A percentile compares a stretch with the other conserved stretches of the same genome.
Evolutionary conservation across 2,329 filamentous ascomycete species (phyloP).

Genomic region (Aureobasidium sp.): DNA sequence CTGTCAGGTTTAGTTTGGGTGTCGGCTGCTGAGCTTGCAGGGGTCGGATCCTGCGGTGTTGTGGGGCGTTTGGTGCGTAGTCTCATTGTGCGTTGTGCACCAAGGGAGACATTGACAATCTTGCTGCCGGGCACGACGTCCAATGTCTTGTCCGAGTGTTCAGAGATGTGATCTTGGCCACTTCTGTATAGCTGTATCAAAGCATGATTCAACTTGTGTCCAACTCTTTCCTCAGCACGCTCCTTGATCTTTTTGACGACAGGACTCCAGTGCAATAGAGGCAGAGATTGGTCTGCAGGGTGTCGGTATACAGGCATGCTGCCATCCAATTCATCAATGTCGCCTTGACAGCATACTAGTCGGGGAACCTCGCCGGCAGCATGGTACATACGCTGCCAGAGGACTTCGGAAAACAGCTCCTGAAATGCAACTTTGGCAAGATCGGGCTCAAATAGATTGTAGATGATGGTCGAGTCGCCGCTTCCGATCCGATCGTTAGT

Average conservation of each 20-base stretch:
- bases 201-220: slow-evolving; percentile 81
- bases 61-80: slow-evolving; percentile 67
- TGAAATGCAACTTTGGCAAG: slow-evolving; percentile 57
- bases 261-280: slow-evolving; percentile 66
- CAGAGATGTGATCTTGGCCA: slow-evolving; percentile 85
- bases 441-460: slow-evolving; percentile 57
- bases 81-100: slow-evolving; percentile 82
- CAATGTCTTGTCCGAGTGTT: slow-evolving; percentile 94
- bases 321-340: slow-evolving; percentile 62
- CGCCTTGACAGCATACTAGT: slow-evolving; percentile 82
- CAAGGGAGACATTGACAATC: slow-evolving; percentile 91
- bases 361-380: slow-evolving; percentile 86
- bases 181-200: slow-evolving; percentile 90
- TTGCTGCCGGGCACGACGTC: slow-evolving; percentile 75
- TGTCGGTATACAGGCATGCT: slow-evolving; percentile 89
- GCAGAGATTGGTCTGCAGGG: slow-evolving; percentile 79
- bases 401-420: slow-evolving; percentile 63
- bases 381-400: slow-evolving; percentile 89
- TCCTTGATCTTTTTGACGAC: slow-evolving; percentile 62
- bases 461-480: slow-evolving; percentile 67
- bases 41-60: not conserved
- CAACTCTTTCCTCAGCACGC: slow-evolving; percentile 63
- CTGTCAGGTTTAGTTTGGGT: slow-evolving; percentile 19
- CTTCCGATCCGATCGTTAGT: slow-evolving; percentile 54
- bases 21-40: not conserved